phyloP scores from a whole-genome alignment of 305 asterid species.

The Fraxinus albicans region DNA sequence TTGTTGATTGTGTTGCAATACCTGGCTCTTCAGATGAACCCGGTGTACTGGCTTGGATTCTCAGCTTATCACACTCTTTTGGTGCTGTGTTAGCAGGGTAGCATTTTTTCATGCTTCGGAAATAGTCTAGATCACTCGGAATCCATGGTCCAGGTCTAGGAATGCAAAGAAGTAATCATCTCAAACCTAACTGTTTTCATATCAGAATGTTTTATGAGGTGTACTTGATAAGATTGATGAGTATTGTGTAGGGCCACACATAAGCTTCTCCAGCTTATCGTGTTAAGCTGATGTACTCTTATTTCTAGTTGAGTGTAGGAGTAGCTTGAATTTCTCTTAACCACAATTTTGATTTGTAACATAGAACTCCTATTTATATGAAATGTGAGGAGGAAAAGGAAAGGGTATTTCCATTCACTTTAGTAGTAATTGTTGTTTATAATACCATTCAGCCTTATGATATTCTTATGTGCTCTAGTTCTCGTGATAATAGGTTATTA shows the following conservation, averaged over 20 bases:
- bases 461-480: too few relatives aligned
- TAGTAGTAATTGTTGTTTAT: constrained; percentile 21
- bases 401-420: constrained; percentile 33
- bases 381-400: constrained; percentile 30
- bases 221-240: neutral
- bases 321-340: constrained; percentile 19
- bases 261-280: constrained; percentile 17
- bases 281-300: constrained; percentile 9
- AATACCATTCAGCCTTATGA: constrained; percentile 11
- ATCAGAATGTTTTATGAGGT: neutral
- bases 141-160: neutral
- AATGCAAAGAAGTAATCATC: neutral
- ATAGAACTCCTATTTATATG: constrained; percentile 35
- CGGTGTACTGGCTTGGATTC: constrained; percentile 6
- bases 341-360: constrained; percentile 50
- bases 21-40: constrained; percentile 18
- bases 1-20: neutral
- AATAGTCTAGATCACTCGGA: neutral
- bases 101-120: neutral
- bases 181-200: neutral
- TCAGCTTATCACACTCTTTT: neutral
- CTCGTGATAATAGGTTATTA: too few relatives aligned
- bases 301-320: constrained; percentile 25
- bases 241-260: constrained; percentile 2
- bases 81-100: neutral